Base-by-base conservation (phyloP, 306 rosid genomes). In the Vigna reflexopilosa region DNA sequence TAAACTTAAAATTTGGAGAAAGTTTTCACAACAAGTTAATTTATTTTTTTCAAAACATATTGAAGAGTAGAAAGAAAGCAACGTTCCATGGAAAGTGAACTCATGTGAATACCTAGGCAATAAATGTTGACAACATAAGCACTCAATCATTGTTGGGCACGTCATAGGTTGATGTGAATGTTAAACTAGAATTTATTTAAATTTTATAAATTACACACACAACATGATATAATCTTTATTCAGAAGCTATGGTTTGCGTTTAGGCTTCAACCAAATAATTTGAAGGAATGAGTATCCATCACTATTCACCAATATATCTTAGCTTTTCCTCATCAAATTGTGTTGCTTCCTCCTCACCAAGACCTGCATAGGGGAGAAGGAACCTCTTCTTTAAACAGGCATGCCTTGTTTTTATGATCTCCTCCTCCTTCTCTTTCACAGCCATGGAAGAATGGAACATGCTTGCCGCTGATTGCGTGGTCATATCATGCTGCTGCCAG, bases 401-500 rank as follows among this genome's bases (percentile, higher is more conserved):
- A 86, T 87, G 91, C n/a, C 83, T 75, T 77, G 80, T 30, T 80
- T 65, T 20, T 45, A 61, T 73, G 19, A 24, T 77, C 75, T 50
- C 78, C 78, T 84, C 66, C 48, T 75, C 6, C 32, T 65, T 11
- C 30, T 38, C 30, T 34, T 76, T 75, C 74, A 36, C 67, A 42
- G 32, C 45, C 69, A 94, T 94, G 98, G 98, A 94, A 83, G 98
- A 94, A 34, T 48, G 48, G 54, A 88, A 88, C 82, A 66, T 68
- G 67, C 82, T 92, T 2, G 90, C 86, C 0, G 93, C 96, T 0
- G 97, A 92, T 75, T 94, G 97, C 70, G 82, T 92, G 9, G 97
- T 90, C 44, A 69, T 94, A 56, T 92, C 87, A 9, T 92, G 98
- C 65, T 92, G 97, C 89, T 90, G 98, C 84, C 96, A 94, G 50